Evolutionary conservation across 2,329 filamentous ascomycete species (phyloP).

Genomic region (Penicillium hesseltinei): DNA sequence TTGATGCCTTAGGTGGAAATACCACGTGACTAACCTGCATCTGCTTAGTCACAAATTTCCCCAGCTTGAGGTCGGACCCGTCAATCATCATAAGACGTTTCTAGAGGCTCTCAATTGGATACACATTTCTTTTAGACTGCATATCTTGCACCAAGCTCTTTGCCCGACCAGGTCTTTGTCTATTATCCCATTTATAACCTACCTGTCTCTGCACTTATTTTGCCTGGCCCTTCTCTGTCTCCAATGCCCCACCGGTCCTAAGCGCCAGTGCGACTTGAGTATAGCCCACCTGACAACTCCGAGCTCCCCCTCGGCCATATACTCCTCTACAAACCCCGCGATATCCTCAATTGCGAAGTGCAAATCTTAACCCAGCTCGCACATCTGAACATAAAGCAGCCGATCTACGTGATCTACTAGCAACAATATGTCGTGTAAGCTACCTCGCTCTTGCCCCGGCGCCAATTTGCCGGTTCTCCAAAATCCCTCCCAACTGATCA

Average conservation of each 20-base stretch:
- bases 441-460: conserved; percentile 24
- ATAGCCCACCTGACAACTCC: conserved; percentile 24
- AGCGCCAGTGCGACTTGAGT: conserved; percentile 38
- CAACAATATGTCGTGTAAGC: conserved; percentile 41
- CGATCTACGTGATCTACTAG: conserved; percentile 3
- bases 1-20: background rate
- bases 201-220: conserved; percentile 2
- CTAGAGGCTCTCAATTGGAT: conserved; percentile 10
- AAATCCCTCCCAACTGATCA: conserved; percentile 21
- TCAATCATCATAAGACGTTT: conserved; percentile 5
- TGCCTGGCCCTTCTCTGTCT: conserved; percentile 9
- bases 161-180: background rate
- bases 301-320: conserved; percentile 5
- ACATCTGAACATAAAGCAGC: background rate
- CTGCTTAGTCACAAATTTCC: conserved; percentile 7
- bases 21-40: background rate
- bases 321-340: background rate
- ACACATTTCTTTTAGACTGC: conserved; percentile 1
- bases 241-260: conserved; percentile 40
- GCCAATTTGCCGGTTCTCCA: conserved; percentile 19
- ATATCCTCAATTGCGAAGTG: conserved; percentile 1
- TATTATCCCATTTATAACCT: background rate
- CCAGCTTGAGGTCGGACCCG: conserved; percentile 3
- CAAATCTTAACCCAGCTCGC: background rate
- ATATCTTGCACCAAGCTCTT: background rate